Conservation (phyloP, 208 protist genomes). For the Trypanosoma brucei region DNA sequence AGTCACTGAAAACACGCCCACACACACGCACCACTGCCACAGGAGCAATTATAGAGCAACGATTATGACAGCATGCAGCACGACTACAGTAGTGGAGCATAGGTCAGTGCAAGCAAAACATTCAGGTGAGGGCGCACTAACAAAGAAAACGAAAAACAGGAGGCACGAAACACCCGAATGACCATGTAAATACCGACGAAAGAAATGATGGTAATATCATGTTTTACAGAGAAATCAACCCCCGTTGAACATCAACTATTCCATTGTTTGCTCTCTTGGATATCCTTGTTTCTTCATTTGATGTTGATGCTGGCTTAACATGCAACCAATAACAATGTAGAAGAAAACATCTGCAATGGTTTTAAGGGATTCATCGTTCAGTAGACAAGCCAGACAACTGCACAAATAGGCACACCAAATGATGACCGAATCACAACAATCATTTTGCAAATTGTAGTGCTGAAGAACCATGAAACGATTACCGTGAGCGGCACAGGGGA, state of each 20-base stretch:
- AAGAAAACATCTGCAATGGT: slow-evolving; percentile 14
- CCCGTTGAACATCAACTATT: neutral
- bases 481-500: slow-evolving; percentile 43
- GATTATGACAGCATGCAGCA: no score
- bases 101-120: no score
- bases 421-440: slow-evolving; percentile 50
- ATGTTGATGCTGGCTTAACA: slow-evolving; percentile 56
- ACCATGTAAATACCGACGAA: no score
- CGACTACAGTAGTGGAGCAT: no score
- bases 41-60: no score
- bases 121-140: no score
- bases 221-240: neutral
- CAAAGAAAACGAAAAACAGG: no score
- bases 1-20: no score
- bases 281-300: slow-evolving; percentile 47
- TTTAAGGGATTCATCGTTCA: slow-evolving; percentile 22
- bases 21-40: no score
- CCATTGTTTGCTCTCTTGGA: slow-evolving; percentile 20
- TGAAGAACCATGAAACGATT: slow-evolving; percentile 71
- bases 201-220: neutral
- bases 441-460: slow-evolving; percentile 42
- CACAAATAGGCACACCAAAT: slow-evolving; percentile 33
- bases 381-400: slow-evolving; percentile 9
- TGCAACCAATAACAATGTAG: slow-evolving; percentile 45
- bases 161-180: no score